Base-by-base conservation (phyloP, 331 rosid species). In the Stylosanthes scabra region DNA sequence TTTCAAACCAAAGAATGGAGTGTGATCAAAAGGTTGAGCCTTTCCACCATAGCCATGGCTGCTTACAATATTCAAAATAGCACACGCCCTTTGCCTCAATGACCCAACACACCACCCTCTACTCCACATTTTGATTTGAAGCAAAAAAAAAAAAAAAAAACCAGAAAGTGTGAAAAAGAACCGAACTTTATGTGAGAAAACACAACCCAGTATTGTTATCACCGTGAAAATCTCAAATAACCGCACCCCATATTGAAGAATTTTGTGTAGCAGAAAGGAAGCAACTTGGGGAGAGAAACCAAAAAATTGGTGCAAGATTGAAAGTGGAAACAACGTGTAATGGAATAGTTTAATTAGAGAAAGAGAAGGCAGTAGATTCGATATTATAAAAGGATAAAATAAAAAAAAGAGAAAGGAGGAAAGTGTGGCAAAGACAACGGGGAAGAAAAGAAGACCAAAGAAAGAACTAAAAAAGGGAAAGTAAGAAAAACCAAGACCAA, bases 121-220 rank as follows among this genome's bases (percentile, higher is more conserved):
- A 56, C 88, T 77, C 89, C 87, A 84, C 91, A 89, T 89, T 59
- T 57, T 81, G 25, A 66, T 31, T 31, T 2, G 62, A 63, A 59
- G 63, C 74, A 31, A 31, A 2, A 1, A 31, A 31, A 50, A 41
- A 72, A 41, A 45, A 5, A 14, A 8, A 8, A n/a, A n/a, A n/a
- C n/a, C n/a, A n/a, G n/a, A n/a, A n/a, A n/a, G n/a, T n/a, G n/a
- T n/a, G n/a, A n/a, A n/a, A 60, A 59, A 72, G 15, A 14, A 6
- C 9, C 9, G 6, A 66, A 63, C 60, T 45, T 66, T 42, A 64
- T 73, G 1, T n/a, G 12, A 61, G 29, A 61, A 46, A 49, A n/a
- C 55, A 31, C 75, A 49, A 45, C 76, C 76, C 47, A 45, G 9
- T 29, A 31, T 2, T 63, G 49, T 1, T 55, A 61, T 51, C 50